These are phyloP conservation scores for Amorphotheca resinae DNA, from an alignment of 495 filamentous ascomycete genomes.

Conservation along the genomic window DNA sequence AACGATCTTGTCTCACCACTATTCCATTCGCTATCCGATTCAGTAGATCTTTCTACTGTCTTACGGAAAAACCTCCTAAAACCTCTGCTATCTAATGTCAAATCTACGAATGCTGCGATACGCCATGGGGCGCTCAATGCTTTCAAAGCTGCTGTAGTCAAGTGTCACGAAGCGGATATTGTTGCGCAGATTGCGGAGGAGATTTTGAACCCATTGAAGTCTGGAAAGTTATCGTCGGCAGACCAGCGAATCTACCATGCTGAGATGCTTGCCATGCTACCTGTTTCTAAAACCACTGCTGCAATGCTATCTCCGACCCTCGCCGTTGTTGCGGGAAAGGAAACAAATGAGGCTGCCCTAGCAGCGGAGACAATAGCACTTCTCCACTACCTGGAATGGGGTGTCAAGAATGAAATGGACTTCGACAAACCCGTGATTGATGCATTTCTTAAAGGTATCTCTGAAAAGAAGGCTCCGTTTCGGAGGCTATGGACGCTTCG, in stretches of 20 bases:
- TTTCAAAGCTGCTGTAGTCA: constrained; percentile 50
- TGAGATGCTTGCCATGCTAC: constrained; percentile 57
- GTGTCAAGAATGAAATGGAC: constrained; percentile 43
- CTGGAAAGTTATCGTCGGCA: constrained; percentile 63
- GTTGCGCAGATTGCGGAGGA: constrained; percentile 61
- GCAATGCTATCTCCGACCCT: constrained; percentile 54
- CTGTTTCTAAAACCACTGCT: constrained; percentile 41
- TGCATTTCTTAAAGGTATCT: constrained; percentile 64
- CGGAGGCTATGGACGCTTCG: constrained; percentile 72
- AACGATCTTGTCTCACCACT: constrained; percentile 61
- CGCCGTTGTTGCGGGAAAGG: constrained; percentile 52
- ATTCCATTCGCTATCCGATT: constrained; percentile 50
- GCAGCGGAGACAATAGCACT: constrained; percentile 62
- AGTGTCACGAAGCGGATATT: constrained; percentile 40
- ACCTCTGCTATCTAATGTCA: constrained; percentile 73
- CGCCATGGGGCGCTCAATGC: constrained; percentile 61
- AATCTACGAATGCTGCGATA: constrained; percentile 71
- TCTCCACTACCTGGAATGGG: constrained; percentile 42
- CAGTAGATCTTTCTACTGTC: constrained; percentile 64
- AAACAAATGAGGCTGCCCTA: constrained; percentile 75
- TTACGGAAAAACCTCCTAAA: constrained; percentile 62
- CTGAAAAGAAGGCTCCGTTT: constrained; percentile 68
- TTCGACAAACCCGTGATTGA: constrained; percentile 52
- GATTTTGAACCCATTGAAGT: constrained; percentile 62
- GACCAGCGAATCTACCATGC: constrained; percentile 74